These are phyloP conservation scores for Talaromyces adpressus DNA, from an alignment of 495 filamentous ascomycete genomes.

Conservation along the genomic window DNA sequence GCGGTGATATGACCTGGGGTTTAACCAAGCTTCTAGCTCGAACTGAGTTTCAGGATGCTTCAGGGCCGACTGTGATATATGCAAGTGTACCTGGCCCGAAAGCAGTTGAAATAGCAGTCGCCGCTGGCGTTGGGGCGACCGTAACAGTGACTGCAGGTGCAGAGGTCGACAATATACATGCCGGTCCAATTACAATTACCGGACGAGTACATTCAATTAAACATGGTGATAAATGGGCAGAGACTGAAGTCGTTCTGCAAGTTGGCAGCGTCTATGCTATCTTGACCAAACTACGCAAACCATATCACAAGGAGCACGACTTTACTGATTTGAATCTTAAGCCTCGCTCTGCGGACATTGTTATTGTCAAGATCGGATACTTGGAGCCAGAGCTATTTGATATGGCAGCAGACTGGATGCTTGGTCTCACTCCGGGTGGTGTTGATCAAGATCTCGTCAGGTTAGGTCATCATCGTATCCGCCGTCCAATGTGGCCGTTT, in stretches of 20 bases:
- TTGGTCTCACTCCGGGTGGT: slow-evolving; percentile 46
- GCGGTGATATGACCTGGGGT: slow-evolving; percentile 50
- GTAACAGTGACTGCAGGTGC: slow-evolving; percentile 50
- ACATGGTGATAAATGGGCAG: slow-evolving; percentile 42
- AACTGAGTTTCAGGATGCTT: slow-evolving; percentile 34
- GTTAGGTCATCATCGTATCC: slow-evolving; percentile 41
- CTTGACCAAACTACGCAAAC: slow-evolving; percentile 48
- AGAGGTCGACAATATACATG: slow-evolving; percentile 45
- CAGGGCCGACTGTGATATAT: slow-evolving; percentile 44
- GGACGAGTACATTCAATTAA: slow-evolving; percentile 47
- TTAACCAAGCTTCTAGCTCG: slow-evolving; percentile 39
- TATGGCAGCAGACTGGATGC: slow-evolving; percentile 51
- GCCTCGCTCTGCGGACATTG: slow-evolving; percentile 42
- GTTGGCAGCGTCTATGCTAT: slow-evolving; percentile 49
- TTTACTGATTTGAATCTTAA: slow-evolving; percentile 43
- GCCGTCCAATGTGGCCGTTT: slow-evolving; percentile 51
- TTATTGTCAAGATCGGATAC: slow-evolving; percentile 56
- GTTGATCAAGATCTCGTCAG: slow-evolving; percentile 47
- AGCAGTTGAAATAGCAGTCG: slow-evolving; percentile 35
- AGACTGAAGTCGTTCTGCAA: slow-evolving; percentile 44
- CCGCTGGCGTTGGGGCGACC: slow-evolving; percentile 41
- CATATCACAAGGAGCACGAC: slow-evolving; percentile 49
- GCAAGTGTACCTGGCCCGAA: slow-evolving; percentile 47
- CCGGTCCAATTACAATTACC: slow-evolving; percentile 46
- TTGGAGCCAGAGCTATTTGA: slow-evolving; percentile 50